A percentile compares a stretch with the other conserved stretches of the same genome.
These are phyloP conservation scores for Pholiota microspora DNA, from an alignment of 768 basidiomycete species.

Conservation along the genomic window DNA sequence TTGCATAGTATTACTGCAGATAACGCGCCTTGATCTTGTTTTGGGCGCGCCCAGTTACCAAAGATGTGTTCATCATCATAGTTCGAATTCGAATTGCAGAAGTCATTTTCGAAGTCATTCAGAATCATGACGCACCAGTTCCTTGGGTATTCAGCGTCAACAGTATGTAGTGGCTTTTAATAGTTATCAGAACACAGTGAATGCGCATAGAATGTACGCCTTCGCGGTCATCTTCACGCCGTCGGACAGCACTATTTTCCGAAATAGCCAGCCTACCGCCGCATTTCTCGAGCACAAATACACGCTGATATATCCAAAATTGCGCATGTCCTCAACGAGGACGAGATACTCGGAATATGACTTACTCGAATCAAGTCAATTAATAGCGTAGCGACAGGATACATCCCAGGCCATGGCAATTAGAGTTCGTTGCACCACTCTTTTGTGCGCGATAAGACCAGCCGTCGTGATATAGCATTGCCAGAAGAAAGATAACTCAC, in stretches of 20 bases:
- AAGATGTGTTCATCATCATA: neutral
- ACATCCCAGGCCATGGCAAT: neutral
- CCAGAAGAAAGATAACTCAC: neutral
- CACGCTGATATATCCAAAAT: neutral
- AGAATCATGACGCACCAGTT: neutral
- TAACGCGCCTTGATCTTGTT: neutral
- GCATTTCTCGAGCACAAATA: neutral
- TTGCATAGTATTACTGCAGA: too few relatives aligned
- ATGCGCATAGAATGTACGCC: neutral
- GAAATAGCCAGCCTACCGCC: neutral
- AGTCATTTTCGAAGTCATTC: too few relatives aligned
- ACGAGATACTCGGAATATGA: neutral
- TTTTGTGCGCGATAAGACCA: neutral
- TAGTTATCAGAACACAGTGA: conserved; percentile 1
- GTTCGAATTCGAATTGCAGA: too few relatives aligned
- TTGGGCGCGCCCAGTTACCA: neutral
- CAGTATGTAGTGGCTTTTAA: too few relatives aligned
- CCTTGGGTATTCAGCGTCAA: neutral
- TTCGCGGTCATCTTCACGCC: neutral
- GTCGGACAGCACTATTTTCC: neutral
- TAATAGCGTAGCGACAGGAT: neutral
- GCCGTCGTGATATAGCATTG: too few relatives aligned
- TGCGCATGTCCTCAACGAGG: neutral
- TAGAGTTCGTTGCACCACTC: neutral
- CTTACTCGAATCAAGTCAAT: neutral